Evolutionary conservation across 148 eudicot species (phyloP), one percentile per base, ranked within the genome.

Genomic region (Linanthus parryae): DNA sequence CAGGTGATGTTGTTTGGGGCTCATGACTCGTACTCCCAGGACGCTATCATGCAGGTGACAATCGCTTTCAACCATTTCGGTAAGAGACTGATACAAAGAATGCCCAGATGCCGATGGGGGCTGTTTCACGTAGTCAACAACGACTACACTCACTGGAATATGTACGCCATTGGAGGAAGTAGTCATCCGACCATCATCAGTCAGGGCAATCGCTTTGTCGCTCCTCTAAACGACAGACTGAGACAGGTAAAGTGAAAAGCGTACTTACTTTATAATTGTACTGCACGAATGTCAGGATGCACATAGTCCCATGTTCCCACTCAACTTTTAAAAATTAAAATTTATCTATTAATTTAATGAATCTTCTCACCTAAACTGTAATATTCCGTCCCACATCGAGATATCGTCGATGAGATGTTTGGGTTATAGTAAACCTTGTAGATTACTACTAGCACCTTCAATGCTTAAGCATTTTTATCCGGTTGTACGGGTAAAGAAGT

Each of bases 151-250:
- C 81, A 78, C 24, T 86, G 90, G 90, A 51, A 43, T 15, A 82
- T 80, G 87, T 86, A 82, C 8, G 95, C 90, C 47, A 80, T 84
- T 25, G 94, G 94, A 12, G 94, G 94, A 4, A 77, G 78, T 69
- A 24, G 30, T 19, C 68, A 75, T 16, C 94, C 94, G 0, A 77
- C 78, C 67, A 75, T 84, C 39, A 57, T 84, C 44, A 80, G 87
- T 58, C 84, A 84, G 28, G 94, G 87, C 45, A 84, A 49, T 36
- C 64, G 64, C 56, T 59, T 59, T 40, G 40, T 48, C 13, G 64
- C 64, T 20, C 41, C 54, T 8, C 38, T 29, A 1, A 48, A 50
- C 25, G 25, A 4, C 12, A 38, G 27, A 33, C 72, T 77, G 30
- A 83, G 77, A 33, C 83, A 83, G 81, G 88, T 74, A 72, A 33